A percentile compares a stretch with the other conserved stretches of the same genome.
These are phyloP conservation scores for Fusarium torreyae DNA, from an alignment of 2,329 filamentous ascomycete genomes.

Conservation along the genomic window DNA sequence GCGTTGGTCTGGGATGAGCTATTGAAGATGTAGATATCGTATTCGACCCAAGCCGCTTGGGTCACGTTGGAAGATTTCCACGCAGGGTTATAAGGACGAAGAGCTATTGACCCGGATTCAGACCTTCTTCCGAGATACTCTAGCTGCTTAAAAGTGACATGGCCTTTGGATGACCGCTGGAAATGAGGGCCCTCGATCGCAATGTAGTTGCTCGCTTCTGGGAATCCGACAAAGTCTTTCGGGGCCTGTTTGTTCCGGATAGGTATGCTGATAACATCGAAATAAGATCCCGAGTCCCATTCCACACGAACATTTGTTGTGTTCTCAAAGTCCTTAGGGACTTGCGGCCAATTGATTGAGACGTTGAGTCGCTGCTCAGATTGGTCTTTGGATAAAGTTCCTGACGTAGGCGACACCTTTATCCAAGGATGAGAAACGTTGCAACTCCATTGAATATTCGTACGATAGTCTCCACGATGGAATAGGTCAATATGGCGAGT, in stretches of 20 bases:
- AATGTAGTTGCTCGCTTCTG: slow-evolving; percentile 32
- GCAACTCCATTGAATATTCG: not conserved
- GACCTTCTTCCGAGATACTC: not conserved
- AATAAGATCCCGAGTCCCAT: not conserved
- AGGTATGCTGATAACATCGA: not conserved
- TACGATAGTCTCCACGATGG: not conserved
- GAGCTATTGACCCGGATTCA: not conserved
- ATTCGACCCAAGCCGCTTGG: not conserved
- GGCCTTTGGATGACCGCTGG: slow-evolving; percentile 16
- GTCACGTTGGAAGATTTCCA: not conserved
- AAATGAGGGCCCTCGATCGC: slow-evolving; percentile 41
- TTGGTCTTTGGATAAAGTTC: not conserved
- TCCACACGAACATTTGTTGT: not conserved
- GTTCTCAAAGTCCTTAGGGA: not conserved
- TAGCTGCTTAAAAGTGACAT: not conserved
- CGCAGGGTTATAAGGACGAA: not conserved
- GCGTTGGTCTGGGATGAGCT: not conserved
- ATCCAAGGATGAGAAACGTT: not conserved
- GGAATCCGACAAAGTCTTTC: slow-evolving; percentile 36
- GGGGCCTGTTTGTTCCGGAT: not conserved
- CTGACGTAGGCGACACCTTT: not conserved
- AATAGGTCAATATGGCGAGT: not conserved
- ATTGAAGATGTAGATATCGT: not conserved
- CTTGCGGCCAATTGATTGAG: not conserved
- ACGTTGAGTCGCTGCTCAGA: not conserved